Evolutionary conservation across 352 stramenopile genomes (phyloP).

Genomic region (Phytopythium kandeliae): DNA sequence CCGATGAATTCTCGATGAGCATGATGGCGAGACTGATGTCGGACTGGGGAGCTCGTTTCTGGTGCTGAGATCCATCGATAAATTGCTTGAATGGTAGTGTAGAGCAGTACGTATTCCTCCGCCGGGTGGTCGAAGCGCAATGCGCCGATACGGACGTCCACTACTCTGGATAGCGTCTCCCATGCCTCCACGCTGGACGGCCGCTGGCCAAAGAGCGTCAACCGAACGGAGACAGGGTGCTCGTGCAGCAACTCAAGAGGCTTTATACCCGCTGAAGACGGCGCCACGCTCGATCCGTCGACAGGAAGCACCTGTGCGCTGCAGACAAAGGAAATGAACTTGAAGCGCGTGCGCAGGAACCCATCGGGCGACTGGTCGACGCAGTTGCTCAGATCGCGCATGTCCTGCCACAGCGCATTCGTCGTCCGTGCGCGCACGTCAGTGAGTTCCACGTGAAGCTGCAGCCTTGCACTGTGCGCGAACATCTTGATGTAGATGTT

Average conservation of each 20-base stretch:
- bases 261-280: background rate
- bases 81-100: background rate
- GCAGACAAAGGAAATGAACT: slow-evolving; percentile 48
- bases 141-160: slow-evolving; percentile 50
- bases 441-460: slow-evolving; percentile 30
- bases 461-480: slow-evolving; percentile 16
- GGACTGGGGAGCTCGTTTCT: background rate
- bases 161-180: slow-evolving; percentile 46
- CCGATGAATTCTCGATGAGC: background rate
- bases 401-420: slow-evolving; percentile 61
- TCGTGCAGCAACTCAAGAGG: slow-evolving; percentile 29
- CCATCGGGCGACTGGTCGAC: slow-evolving; percentile 56
- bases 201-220: slow-evolving; percentile 53
- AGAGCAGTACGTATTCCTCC: background rate
- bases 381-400: slow-evolving; percentile 45
- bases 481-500: slow-evolving; percentile 55
- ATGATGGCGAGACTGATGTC: background rate
- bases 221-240: slow-evolving; percentile 35
- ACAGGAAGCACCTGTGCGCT: slow-evolving; percentile 15
- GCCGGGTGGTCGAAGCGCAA: slow-evolving; percentile 18
- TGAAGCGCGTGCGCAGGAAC: slow-evolving; percentile 61
- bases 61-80: background rate
- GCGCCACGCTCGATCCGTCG: background rate
- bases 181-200: slow-evolving; percentile 28
- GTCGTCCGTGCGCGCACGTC: slow-evolving; percentile 51